phyloP scores from a whole-genome alignment of 106 monocot species.

The Xerophyta viscosa region DNA sequence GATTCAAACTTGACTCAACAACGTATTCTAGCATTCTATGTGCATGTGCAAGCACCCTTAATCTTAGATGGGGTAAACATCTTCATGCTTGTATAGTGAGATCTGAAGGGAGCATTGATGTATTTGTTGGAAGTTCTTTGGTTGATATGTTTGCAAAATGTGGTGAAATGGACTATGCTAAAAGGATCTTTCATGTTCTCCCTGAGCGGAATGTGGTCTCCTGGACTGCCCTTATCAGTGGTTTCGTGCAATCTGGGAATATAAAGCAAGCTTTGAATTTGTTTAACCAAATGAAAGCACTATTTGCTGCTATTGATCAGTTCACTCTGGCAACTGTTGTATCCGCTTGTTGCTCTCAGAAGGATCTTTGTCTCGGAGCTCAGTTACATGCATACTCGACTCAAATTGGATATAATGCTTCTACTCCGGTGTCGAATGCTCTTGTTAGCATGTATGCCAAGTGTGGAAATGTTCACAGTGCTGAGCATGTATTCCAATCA shows the following conservation, averaged over 20 bases:
- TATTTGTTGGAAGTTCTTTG: constrained; percentile 55
- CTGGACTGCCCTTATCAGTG: constrained; percentile 75
- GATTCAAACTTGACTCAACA: constrained; percentile 35
- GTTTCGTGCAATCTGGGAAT: constrained; percentile 39
- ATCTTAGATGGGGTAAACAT: constrained; percentile 56
- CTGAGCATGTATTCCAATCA: constrained; percentile 50
- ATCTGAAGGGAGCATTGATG: constrained; percentile 25
- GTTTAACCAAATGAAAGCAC: constrained; percentile 68
- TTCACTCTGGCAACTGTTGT: constrained; percentile 58
- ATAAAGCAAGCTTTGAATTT: constrained; percentile 40
- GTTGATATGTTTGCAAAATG: constrained; percentile 87
- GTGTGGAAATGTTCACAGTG: constrained; percentile 38
- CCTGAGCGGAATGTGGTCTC: constrained; percentile 30
- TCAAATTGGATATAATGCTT: constrained; percentile 38
- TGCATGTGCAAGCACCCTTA: constrained; percentile 41
- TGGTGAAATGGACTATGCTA: constrained; percentile 49
- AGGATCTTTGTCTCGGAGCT: constrained; percentile 37
- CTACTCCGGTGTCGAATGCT: constrained; percentile 71
- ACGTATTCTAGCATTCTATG: constrained; percentile 58
- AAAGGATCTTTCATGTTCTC: constrained; percentile 41
- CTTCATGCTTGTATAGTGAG: constrained; percentile 65
- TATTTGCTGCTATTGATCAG: constrained; percentile 33
- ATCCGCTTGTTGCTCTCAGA: constrained; percentile 42
- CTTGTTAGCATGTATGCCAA: constrained; percentile 71
- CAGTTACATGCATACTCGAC: constrained; percentile 56